A percentile compares a stretch with the other conserved stretches of the same genome.
phyloP scores from a whole-genome alignment of 805 yeast species.

The Candida morakotiae region DNA sequence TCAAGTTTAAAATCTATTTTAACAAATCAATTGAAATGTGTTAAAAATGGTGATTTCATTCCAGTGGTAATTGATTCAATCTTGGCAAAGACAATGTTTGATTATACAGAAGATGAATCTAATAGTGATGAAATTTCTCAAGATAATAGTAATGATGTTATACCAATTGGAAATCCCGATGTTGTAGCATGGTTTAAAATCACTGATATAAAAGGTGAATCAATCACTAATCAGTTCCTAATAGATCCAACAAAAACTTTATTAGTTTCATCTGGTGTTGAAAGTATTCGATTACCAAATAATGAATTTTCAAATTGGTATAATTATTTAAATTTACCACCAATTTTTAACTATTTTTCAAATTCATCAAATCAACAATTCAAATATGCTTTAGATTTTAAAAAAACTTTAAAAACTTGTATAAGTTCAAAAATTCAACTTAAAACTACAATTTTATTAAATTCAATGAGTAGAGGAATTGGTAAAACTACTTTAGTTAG shows the following conservation, averaged over 20 bases:
- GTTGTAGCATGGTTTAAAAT: constrained; percentile 84
- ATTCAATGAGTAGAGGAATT: constrained; percentile 67
- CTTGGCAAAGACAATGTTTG: constrained; percentile 54
- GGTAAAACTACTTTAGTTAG: constrained; percentile 72
- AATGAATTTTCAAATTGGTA: constrained; percentile 40
- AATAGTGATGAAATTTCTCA: constrained; percentile 13
- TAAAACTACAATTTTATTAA: constrained; percentile 60
- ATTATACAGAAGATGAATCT: constrained; percentile 20
- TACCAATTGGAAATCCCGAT: constrained; percentile 64
- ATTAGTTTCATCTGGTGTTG: constrained; percentile 65
- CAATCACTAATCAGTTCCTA: constrained; percentile 39
- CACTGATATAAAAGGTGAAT: constrained; percentile 43
- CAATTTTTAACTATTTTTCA: constrained; percentile 31
- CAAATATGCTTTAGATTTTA: constrained; percentile 47
- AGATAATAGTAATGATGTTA: constrained; percentile 18
- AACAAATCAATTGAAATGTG: constrained; percentile 52
- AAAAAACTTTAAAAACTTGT: constrained; percentile 54
- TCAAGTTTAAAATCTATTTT: constrained; percentile 60
- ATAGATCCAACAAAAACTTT: constrained; percentile 68
- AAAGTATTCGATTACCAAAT: constrained; percentile 32
- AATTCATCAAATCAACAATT: constrained; percentile 20
- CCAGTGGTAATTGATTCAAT: constrained; percentile 75
- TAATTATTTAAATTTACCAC: constrained; percentile 42
- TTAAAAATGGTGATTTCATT: constrained; percentile 62
- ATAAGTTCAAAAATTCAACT: constrained; percentile 37